Conservation (phyloP, 768 basidiomycete genomes). For the Agaricus subrufescens region DNA sequence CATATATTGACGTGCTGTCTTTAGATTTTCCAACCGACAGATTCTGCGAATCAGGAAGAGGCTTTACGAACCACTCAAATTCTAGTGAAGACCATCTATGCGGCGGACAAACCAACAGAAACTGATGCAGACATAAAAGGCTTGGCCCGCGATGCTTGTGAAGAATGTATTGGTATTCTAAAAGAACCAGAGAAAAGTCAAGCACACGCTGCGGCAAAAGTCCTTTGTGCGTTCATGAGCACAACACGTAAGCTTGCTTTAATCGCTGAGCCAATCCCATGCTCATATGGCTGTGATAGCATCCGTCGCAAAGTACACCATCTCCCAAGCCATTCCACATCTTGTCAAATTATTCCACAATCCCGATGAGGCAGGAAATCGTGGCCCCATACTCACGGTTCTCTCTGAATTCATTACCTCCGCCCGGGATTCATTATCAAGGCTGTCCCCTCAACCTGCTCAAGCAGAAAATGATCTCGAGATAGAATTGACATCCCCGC, state of each 20-base stretch:
- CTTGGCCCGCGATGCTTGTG: conserved; percentile 69
- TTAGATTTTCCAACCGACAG: conserved; percentile 92
- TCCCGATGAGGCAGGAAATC: conserved; percentile 63
- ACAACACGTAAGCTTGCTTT: conserved; percentile 61
- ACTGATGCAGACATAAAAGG: conserved; percentile 43
- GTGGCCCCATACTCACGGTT: conserved; percentile 60
- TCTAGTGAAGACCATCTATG: conserved; percentile 73
- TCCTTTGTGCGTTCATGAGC: conserved; percentile 72
- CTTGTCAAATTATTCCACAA: conserved; percentile 72
- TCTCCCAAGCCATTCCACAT: conserved; percentile 68
- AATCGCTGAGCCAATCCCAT: background rate
- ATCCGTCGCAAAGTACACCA: conserved; percentile 59
- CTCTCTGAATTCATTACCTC: conserved; percentile 63
- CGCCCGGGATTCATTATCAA: conserved; percentile 36
- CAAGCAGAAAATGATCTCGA: conserved; percentile 8
- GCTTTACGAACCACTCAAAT: conserved; percentile 69
- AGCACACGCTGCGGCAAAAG: conserved; percentile 82
- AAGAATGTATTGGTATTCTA: conserved; percentile 75
- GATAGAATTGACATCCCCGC: conserved; percentile 15
- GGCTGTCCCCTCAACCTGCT: conserved; percentile 6
- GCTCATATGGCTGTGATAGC: conserved; percentile 34
- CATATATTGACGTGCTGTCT: background rate
- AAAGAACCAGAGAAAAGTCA: conserved; percentile 92
- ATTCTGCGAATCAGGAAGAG: conserved; percentile 64
- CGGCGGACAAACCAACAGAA: conserved; percentile 33